Evolutionary conservation across 2,329 filamentous ascomycete species (phyloP), one percentile per base, ranked within the genome.

Genomic region (Aureobasidium sp.): DNA sequence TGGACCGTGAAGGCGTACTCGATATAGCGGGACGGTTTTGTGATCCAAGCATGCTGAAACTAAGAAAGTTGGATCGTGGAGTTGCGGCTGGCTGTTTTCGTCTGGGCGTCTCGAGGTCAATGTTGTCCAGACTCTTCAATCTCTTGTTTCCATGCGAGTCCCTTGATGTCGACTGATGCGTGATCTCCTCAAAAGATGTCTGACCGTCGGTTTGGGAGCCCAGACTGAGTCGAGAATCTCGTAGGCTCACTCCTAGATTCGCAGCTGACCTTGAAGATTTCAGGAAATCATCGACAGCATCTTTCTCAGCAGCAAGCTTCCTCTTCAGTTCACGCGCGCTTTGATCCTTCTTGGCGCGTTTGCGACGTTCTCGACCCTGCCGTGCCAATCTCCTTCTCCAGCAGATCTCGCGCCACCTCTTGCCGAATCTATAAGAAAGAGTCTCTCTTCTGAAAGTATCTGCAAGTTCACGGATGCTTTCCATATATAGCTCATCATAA

Each of bases 401-500:
- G 29, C 70, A 71, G 41, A 69, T 68, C 34, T 71, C 68, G 59
- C 73, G 70, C 77, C 76, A 79, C 59, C 66, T 66, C 39, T 65
- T 68, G 9, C 68, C 71, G 66, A 72, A 79, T 57, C 75, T 74
- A 47, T 71, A 66, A 17, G 65, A 63, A 10, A 78, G 69, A 32
- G 70, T 67, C 8, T 67, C 63, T 32, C 62, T 60, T 43, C 75
- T 71, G 61, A 72, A 71, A 32, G 69, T 68, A 56, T 70, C 70
- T 37, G 69, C 69, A 66, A 69, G 65, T 57, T 62, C 66, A 41
- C 67, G 67, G 47, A 69, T 63, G 27, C 65, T 67, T 57, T 72
- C 72, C 20, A 69, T 62, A 59, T 73, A 68, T 39, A 74, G 63
- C 55, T 73, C 63, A 51, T 71, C 71, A 48, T 72, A 68, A 1